Conservation (phyloP, 306 rosid genomes). For the Gastrolobium bilobum region DNA sequence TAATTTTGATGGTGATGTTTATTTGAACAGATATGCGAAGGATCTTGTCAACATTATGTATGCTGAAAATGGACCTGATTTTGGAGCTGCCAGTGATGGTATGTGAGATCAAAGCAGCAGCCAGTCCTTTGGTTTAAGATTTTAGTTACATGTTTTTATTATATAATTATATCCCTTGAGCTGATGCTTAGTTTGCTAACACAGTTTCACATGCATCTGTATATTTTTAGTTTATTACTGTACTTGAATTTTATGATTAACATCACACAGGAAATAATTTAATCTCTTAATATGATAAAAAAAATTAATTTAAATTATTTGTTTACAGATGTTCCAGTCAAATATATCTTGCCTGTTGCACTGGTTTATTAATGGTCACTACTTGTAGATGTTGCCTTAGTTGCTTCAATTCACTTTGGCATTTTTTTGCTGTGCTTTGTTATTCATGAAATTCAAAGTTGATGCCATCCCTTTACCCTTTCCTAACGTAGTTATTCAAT, state of each 20-base stretch:
- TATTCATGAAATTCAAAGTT: not conserved
- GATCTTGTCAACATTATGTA: constrained; percentile 86
- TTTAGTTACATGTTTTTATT: constrained; percentile 7
- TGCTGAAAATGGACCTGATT: constrained; percentile 87
- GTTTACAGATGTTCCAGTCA: not conserved
- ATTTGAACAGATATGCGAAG: constrained; percentile 82
- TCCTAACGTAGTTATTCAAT: not conserved
- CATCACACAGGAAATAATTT: not conserved
- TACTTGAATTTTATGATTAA: not conserved
- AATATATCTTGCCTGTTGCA: not conserved
- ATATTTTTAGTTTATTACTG: not conserved
- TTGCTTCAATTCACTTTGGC: constrained; percentile 18
- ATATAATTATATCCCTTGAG: not conserved
- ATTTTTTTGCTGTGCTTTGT: not conserved
- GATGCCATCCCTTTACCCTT: not conserved
- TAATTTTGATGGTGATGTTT: constrained; percentile 46
- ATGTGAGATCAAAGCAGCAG: constrained; percentile 42
- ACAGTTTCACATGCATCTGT: constrained; percentile 11
- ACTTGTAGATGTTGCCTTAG: constrained; percentile 12
- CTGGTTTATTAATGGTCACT: constrained; percentile 1
- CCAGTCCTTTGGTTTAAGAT: constrained; percentile 10
- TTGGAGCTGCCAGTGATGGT: constrained; percentile 99
- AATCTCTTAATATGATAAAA: constrained; percentile 10
- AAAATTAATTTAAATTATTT: not conserved
- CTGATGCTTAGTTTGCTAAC: constrained; percentile 26